A percentile compares a stretch with the other conserved stretches of the same genome.
Evolutionary conservation across 1,139 yeast species (phyloP).

Genomic region (Blastobotrys arbuscula): DNA sequence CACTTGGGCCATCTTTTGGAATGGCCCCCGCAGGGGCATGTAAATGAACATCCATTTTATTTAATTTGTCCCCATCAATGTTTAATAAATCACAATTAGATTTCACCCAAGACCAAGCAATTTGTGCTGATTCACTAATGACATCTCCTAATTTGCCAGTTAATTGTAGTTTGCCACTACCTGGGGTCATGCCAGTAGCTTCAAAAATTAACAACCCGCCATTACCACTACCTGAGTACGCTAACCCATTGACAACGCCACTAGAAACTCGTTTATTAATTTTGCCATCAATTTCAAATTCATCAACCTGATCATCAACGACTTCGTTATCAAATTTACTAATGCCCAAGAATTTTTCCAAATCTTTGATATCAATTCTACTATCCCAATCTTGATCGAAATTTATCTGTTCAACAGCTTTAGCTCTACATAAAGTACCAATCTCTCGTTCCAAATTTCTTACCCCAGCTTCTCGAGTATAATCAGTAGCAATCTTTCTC

Average conservation of each 20-base stretch:
- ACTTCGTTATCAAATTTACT: slow-evolving; percentile 37
- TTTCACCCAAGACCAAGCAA: slow-evolving; percentile 70
- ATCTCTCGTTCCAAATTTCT: slow-evolving; percentile 68
- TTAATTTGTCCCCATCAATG: slow-evolving; percentile 35
- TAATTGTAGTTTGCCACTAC: slow-evolving; percentile 48
- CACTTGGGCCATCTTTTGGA: slow-evolving; percentile 90
- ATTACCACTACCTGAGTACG: slow-evolving; percentile 82
- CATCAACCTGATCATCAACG: slow-evolving; percentile 33
- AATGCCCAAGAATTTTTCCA: slow-evolving; percentile 44
- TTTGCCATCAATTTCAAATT: slow-evolving; percentile 24
- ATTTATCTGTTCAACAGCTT: slow-evolving; percentile 61
- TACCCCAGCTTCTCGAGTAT: slow-evolving; percentile 87
- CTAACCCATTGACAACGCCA: slow-evolving; percentile 88
- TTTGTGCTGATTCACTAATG: slow-evolving; percentile 73
- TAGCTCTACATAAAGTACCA: slow-evolving; percentile 70
- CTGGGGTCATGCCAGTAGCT: slow-evolving; percentile 59
- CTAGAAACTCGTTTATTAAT: slow-evolving; percentile 38
- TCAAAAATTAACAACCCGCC: slow-evolving; percentile 83
- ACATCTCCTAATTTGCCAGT: slow-evolving; percentile 86
- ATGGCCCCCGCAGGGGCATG: slow-evolving; percentile 90
- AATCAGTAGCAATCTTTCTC: slow-evolving; percentile 58
- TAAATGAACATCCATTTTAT: slow-evolving; percentile 61
- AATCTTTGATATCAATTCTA: slow-evolving; percentile 31
- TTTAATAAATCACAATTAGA: slow-evolving; percentile 45
- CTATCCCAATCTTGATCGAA: slow-evolving; percentile 21